Base-by-base conservation (phyloP, 2,329 filamentous ascomycete genomes). In the Westerdykella ornata region DNA sequence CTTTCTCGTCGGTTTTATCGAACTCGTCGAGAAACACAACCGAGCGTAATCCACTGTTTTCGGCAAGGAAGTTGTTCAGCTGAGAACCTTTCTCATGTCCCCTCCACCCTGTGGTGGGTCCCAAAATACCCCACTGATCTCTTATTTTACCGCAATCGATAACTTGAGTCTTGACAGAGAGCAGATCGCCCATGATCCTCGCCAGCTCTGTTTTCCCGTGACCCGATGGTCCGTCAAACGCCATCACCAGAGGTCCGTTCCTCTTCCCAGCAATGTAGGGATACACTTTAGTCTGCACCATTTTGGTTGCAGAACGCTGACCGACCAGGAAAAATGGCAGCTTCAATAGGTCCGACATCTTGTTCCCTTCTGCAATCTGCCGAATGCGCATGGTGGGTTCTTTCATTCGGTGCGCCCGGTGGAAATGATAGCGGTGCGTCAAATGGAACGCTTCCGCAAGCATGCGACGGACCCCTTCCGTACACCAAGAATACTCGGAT, bases 1-100 rank as follows among this genome's bases (percentile, higher is more conserved):
- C 60, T 1, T 67, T 61, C 4, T 52, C 13, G 0, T 47, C 59
- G 0, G 70, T 72, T 51, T 74, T 75, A 30, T 75, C 72, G 34
- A 76, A 74, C 38, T 77, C 72, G 38, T 76, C 73, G 12, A 76
- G 47, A 43, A 74, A 75, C 0, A 76, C 68, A 7, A 76, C 64
- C 28, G 60, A 62, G 14, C 59, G 51, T 37, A 63, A 26, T 1
- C 64, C 67, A 5, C 47, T 48, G 17, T 71, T 60, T 2, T 45
- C 41, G 0, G 62, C 62, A 0, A 76, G 58, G 47, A 73, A 75
- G 45, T 74, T 75, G 47, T 75, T 76, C 13, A 75, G 45, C 1
- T 57, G 57, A 1, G 67, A 65, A 0, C 72, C 72, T 1, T 56
- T 31, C n/a, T 67, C 57, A 4, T 44, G 53, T 0, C 63, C 62